These are phyloP conservation scores for Verticillium longisporum DNA, from an alignment of 2,329 filamentous ascomycete species.

Conservation along the genomic window DNA sequence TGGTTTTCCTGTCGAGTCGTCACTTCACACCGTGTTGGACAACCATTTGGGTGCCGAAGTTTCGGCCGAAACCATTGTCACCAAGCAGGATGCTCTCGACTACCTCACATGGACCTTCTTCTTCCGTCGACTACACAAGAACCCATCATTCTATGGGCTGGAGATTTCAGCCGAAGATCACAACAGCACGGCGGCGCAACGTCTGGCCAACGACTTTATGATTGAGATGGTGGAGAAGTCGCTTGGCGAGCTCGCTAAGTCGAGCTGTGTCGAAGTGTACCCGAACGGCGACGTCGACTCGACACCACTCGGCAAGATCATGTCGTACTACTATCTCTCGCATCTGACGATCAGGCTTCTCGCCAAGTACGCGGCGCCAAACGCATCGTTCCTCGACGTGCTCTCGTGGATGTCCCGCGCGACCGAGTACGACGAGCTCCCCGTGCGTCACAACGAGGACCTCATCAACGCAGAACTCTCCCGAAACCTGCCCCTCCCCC, in stretches of 20 bases:
- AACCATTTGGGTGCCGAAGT: slow-evolving; percentile 96
- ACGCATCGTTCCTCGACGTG: slow-evolving; percentile 73
- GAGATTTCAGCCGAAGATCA: slow-evolving; percentile 91
- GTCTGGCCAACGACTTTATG: slow-evolving; percentile 90
- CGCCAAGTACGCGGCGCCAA: slow-evolving; percentile 65
- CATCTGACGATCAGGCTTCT: slow-evolving; percentile 91
- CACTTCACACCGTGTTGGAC: slow-evolving; percentile 90
- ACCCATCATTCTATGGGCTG: slow-evolving; percentile 94
- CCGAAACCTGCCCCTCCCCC: slow-evolving; percentile 63
- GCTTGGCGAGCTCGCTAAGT: slow-evolving; percentile 72
- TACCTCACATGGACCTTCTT: slow-evolving; percentile 99
- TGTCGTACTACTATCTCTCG: slow-evolving; percentile 98
- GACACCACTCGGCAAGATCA: slow-evolving; percentile 92
- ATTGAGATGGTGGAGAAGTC: slow-evolving; percentile 85
- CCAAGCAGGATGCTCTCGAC: slow-evolving; percentile 94
- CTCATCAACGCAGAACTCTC: slow-evolving; percentile 91
- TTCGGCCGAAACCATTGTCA: slow-evolving; percentile 83
- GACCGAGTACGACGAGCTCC: slow-evolving; percentile 94
- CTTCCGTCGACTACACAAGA: slow-evolving; percentile 95
- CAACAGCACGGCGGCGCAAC: slow-evolving; percentile 77
- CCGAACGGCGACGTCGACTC: slow-evolving; percentile 85
- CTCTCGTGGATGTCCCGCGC: slow-evolving; percentile 90
- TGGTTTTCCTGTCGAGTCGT: slow-evolving; percentile 95
- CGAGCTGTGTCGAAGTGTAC: slow-evolving; percentile 75
- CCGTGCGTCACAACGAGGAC: slow-evolving; percentile 96